Base-by-base conservation (phyloP, 345 rosid species). In the Crucihimalaya himalaica region DNA sequence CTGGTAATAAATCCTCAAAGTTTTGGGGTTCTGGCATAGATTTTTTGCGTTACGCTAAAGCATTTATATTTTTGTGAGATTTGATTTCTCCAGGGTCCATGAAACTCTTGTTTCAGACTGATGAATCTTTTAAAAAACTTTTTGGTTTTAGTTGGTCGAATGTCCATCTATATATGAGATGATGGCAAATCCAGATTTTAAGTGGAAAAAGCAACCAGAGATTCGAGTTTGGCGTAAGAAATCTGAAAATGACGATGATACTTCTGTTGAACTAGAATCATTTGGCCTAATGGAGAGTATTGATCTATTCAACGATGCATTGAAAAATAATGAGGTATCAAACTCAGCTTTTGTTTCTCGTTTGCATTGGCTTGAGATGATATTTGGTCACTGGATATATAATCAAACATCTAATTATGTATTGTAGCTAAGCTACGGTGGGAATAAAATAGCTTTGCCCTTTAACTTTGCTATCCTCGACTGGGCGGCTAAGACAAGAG, bases 121-220 rank as follows among this genome's bases (percentile, higher is more conserved):
- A 68, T 52, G 53, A n/a, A 45, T 32, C 21, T 57, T 46, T 51
- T 74, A 18, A 18, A 5, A 42, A 42, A 1, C 1, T 13, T 7
- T 72, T 78, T 39, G 8, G 54, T 61, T 56, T 55, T 59, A 92
- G 98, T 80, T 92, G 84, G 76, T 90, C 19, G 98, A 92, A 79
- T 92, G 95, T 62, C 98, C 96, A 32, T 90, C 98, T 18, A 83
- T 92, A 40, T 92, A 92, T 54, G 96, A 92, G 83, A 92, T 92
- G 98, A 60, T 92, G 91, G 81, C 80, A 76, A 92, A 92, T 85
- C 93, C 98, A 27, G 80, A 79, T 54, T 92, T 90, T 69, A 79
- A 76, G 50, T 90, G 96, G 96, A 66, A 73, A 59, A 86, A 54
- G 60, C 84, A 83, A 62, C 98, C 98, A 14, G 72, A 85, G 80